These are phyloP conservation scores for Rubroboletus pulcherrimus DNA, from an alignment of 768 basidiomycete genomes.

Conservation along the genomic window DNA sequence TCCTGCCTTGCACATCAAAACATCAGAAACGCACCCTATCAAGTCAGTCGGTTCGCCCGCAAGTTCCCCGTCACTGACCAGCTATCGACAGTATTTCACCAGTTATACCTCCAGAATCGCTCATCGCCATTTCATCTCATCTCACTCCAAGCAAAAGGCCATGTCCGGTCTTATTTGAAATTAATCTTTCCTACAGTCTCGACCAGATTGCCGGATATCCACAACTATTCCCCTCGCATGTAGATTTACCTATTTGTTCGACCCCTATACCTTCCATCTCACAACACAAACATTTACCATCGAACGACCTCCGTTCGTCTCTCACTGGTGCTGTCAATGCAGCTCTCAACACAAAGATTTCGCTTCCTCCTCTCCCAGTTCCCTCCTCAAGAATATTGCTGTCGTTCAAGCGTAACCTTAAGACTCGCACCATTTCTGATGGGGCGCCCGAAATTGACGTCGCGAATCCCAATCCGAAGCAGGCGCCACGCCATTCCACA, in stretches of 20 bases:
- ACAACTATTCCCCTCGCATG: slow-evolving; percentile 40
- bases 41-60: slow-evolving; percentile 48
- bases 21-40: slow-evolving; percentile 78
- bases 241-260: slow-evolving; percentile 26
- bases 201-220: slow-evolving; percentile 39
- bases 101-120: slow-evolving; percentile 51
- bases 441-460: background rate
- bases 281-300: slow-evolving; percentile 5
- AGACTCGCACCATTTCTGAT: background rate
- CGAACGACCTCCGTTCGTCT: slow-evolving; percentile 13
- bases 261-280: slow-evolving; percentile 17
- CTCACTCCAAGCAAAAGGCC: slow-evolving; percentile 18
- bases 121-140: slow-evolving; percentile 41
- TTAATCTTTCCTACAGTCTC: slow-evolving; percentile 31
- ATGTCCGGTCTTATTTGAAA: slow-evolving; percentile 34
- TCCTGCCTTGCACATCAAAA: slow-evolving; percentile 44
- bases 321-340: slow-evolving; percentile 23
- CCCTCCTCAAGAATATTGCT: slow-evolving; percentile 19
- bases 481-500: background rate
- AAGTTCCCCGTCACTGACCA: background rate
- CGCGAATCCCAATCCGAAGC: background rate
- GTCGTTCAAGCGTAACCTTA: slow-evolving; percentile 23
- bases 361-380: slow-evolving; percentile 15
- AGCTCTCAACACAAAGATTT: slow-evolving; percentile 16
- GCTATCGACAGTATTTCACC: slow-evolving; percentile 43